A percentile compares a stretch with the other conserved stretches of the same genome.
phyloP scores from a whole-genome alignment of 345 rosid genomes.

The Linum lewisii region DNA sequence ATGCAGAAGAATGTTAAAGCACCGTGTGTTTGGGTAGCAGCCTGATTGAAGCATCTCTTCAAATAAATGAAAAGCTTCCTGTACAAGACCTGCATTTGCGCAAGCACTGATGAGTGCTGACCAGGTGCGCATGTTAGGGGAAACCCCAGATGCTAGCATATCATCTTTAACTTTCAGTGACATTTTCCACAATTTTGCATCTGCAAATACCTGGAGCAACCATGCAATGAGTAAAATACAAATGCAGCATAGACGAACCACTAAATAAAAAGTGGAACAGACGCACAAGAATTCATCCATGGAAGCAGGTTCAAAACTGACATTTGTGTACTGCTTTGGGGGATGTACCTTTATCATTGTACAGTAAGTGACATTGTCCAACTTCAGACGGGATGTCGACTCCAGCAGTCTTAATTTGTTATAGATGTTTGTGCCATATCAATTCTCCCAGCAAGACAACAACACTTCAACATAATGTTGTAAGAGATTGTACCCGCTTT shows the following conservation, averaged over 20 bases:
- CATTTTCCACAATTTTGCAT: constrained; percentile 86
- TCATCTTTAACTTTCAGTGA: constrained; percentile 76
- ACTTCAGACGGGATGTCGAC: constrained; percentile 46
- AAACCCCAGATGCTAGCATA: constrained; percentile 64
- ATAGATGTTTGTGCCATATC: constrained; percentile 81
- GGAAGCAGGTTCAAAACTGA: neutral
- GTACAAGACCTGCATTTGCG: constrained; percentile 82
- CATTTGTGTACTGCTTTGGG: constrained; percentile 9
- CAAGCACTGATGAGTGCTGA: constrained; percentile 88
- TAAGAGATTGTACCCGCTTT: constrained; percentile 71
- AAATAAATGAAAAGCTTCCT: constrained; percentile 60
- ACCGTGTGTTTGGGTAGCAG: constrained; percentile 72
- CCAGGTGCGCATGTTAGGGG: constrained; percentile 75
- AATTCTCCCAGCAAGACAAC: constrained; percentile 71
- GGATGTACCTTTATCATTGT: constrained; percentile 69
- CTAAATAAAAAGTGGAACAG: too few species aligned
- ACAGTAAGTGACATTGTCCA: constrained; percentile 88
- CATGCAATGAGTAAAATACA: constrained; percentile 2
- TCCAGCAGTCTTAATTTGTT: constrained; percentile 64
- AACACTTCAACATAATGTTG: constrained; percentile 82
- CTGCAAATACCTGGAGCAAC: constrained; percentile 63
- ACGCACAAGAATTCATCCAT: too few species aligned
- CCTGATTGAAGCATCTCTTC: constrained; percentile 84
- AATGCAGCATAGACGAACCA: constrained; percentile 2
- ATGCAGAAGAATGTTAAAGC: constrained; percentile 78